These are phyloP conservation scores for Madurella fahalii DNA, from an alignment of 2,329 filamentous ascomycete species.

Conservation along the genomic window DNA sequence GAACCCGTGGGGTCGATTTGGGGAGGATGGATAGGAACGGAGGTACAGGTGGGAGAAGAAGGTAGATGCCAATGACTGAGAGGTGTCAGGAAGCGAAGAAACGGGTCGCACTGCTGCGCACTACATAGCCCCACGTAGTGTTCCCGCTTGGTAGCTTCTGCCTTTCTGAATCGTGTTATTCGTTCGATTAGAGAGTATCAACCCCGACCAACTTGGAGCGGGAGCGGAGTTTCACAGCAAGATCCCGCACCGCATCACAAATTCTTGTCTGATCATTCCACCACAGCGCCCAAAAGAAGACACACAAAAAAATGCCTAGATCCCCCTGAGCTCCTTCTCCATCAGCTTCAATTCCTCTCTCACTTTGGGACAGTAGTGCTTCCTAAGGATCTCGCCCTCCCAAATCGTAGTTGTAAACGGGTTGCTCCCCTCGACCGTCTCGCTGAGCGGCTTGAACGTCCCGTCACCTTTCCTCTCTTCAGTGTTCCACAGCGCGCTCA, in stretches of 20 bases:
- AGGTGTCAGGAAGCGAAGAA: no score
- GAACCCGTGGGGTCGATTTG: not conserved
- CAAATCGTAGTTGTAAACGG: constrained; percentile 86
- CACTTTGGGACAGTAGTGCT: constrained; percentile 84
- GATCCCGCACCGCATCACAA: no score
- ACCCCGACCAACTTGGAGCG: no score
- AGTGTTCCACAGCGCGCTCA: constrained; percentile 85
- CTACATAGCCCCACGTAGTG: no score
- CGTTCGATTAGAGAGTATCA: no score
- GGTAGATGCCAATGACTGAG: no score
- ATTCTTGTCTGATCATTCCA: not conserved
- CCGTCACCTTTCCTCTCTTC: constrained; percentile 93
- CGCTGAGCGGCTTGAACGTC: constrained; percentile 68
- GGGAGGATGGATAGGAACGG: not conserved
- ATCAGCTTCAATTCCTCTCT: constrained; percentile 67
- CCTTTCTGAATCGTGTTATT: no score
- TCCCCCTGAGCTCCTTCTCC: constrained; percentile 57
- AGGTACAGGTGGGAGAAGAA: no score
- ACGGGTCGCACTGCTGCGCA: no score
- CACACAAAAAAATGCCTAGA: constrained; percentile 1
- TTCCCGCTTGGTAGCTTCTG: no score
- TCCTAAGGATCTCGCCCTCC: constrained; percentile 83
- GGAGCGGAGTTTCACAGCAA: no score
- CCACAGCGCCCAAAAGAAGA: not conserved
- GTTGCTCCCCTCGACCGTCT: constrained; percentile 79